Conservation (phyloP, 805 yeast genomes). For the Priceomyces carsonii region DNA sequence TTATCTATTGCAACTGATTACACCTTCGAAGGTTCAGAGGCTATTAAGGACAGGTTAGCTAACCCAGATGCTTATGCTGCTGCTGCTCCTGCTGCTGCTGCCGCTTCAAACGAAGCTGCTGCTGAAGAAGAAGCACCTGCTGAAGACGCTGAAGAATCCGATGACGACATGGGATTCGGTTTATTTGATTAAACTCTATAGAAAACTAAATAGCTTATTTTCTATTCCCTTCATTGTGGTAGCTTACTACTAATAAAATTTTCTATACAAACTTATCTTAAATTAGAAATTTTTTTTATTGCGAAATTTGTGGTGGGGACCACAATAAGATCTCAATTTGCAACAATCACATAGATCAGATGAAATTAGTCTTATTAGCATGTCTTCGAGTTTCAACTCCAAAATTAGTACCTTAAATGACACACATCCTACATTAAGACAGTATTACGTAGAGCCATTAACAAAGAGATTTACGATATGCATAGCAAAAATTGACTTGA, state of each 20-base stretch:
- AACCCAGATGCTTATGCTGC: slow-evolving; percentile 99
- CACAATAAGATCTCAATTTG: slow-evolving; percentile 1
- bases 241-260: slow-evolving; percentile 1
- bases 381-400: too few relatives aligned
- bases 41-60: slow-evolving; percentile 98
- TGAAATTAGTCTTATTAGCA: too few relatives aligned
- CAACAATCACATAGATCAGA: too few relatives aligned
- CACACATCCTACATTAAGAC: slow-evolving; percentile 3
- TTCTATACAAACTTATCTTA: not conserved
- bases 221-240: not conserved
- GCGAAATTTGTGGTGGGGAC: slow-evolving; percentile 1
- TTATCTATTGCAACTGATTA: slow-evolving; percentile 97
- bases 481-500: slow-evolving; percentile 15
- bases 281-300: not conserved
- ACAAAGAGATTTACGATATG: slow-evolving; percentile 15
- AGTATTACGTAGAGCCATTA: slow-evolving; percentile 8
- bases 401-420: not conserved
- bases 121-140: slow-evolving; percentile 72
- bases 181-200: slow-evolving; percentile 92
- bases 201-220: too few relatives aligned
- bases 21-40: slow-evolving; percentile 99
- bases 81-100: slow-evolving; percentile 97
- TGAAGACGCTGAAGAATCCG: slow-evolving; percentile 64
- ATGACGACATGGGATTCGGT: slow-evolving; percentile 98
- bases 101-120: slow-evolving; percentile 59